Evolutionary conservation across 306 rosid genomes (phyloP).

Genomic region (Malus domestica): ASM211411v1 NC_041804.1:368501-369000

Average conservation of each 20-base stretch:
- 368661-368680: slow-evolving; percentile 73
- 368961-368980: slow-evolving; percentile 75
- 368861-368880: background rate
- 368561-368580: background rate
- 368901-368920: background rate
- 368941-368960: background rate
- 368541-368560: slow-evolving; percentile 64
- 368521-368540: slow-evolving; percentile 90
- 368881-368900: background rate
- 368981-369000: slow-evolving; percentile 93
- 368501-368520: slow-evolving; percentile 87
- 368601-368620: background rate
- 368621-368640: background rate
- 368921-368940: background rate
- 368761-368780: background rate
- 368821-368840: background rate
- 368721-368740: slow-evolving; percentile 31
- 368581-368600: background rate
- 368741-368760: background rate
- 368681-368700: slow-evolving; percentile 45
- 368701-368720: slow-evolving; percentile 15
- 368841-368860: background rate
- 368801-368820: background rate
- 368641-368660: slow-evolving; percentile 68
- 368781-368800: background rate